phyloP scores from a whole-genome alignment of 148 eudicot genomes.

The Diospyros kaki region DNA sequence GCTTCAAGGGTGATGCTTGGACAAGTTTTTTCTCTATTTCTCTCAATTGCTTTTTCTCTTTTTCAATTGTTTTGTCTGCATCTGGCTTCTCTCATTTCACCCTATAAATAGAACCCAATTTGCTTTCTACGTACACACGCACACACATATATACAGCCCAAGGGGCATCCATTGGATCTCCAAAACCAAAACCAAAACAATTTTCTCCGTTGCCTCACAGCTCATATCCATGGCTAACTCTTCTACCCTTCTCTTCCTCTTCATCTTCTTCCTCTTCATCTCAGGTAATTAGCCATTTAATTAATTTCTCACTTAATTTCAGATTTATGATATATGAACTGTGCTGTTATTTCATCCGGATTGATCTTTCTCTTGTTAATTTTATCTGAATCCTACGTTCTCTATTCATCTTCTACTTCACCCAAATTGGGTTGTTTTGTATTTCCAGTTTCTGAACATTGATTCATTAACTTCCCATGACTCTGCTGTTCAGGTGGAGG shows the following conservation, averaged over 20 bases:
- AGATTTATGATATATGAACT: no score
- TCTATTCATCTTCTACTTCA: not conserved
- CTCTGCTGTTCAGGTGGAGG: conserved; percentile 2
- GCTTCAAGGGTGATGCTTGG: not conserved
- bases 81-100: not conserved
- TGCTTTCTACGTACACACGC: not conserved
- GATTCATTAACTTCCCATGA: not conserved
- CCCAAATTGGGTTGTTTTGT: not conserved
- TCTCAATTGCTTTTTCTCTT: not conserved
- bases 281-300: conserved; percentile 1
- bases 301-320: not conserved
- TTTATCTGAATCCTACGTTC: not conserved
- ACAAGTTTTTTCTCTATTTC: not conserved
- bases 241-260: not conserved
- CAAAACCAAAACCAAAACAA: no score
- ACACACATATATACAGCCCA: not conserved
- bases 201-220: not conserved
- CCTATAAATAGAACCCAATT: conserved; percentile 6
- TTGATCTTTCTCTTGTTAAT: not conserved
- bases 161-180: not conserved
- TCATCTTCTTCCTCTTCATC: conserved; percentile 10
- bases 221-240: conserved; percentile 6
- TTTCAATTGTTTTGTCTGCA: not conserved
- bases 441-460: not conserved
- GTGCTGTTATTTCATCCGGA: not conserved